Percentiles rank a stretch among this genome's conserved stretches.
Conservation (phyloP, 2,329 filamentous ascomycete species). For the Aspergillus fischeri region DNA sequence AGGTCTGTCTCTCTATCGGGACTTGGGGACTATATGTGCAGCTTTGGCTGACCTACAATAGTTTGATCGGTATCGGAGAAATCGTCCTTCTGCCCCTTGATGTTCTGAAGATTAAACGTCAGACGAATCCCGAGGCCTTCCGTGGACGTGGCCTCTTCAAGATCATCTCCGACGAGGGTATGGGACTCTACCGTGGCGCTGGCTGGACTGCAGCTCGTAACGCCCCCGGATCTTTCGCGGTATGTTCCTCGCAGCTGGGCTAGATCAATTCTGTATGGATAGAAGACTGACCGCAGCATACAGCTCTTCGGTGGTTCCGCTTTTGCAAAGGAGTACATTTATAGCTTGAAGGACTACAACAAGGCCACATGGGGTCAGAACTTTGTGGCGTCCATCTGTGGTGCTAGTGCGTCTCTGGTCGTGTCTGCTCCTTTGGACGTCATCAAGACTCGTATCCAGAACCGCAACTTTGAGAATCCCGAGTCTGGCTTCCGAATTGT, state of each 20-base stretch:
- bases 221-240: slow-evolving; percentile 92
- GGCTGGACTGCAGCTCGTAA: slow-evolving; percentile 97
- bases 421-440: slow-evolving; percentile 96
- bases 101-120: slow-evolving; percentile 98
- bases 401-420: slow-evolving; percentile 89
- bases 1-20: slow-evolving; percentile 50
- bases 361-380: slow-evolving; percentile 91
- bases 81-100: slow-evolving; percentile 92
- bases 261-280: not conserved
- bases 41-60: slow-evolving; percentile 31
- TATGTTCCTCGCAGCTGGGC: slow-evolving; percentile 47
- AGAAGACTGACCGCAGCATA: slow-evolving; percentile 10
- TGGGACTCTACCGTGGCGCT: slow-evolving; percentile 92
- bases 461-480: slow-evolving; percentile 97
- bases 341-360: slow-evolving; percentile 90
- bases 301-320: slow-evolving; percentile 95
- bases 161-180: slow-evolving; percentile 90
- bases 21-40: not conserved
- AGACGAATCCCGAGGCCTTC: slow-evolving; percentile 98
- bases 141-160: slow-evolving; percentile 83
- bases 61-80: slow-evolving; percentile 94
- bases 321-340: slow-evolving; percentile 95
- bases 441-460: slow-evolving; percentile 97
- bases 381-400: slow-evolving; percentile 92
- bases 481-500: slow-evolving; percentile 91